Conservation (phyloP, 2,329 filamentous ascomycete species). For the Helicocarpus griseus region DNA sequence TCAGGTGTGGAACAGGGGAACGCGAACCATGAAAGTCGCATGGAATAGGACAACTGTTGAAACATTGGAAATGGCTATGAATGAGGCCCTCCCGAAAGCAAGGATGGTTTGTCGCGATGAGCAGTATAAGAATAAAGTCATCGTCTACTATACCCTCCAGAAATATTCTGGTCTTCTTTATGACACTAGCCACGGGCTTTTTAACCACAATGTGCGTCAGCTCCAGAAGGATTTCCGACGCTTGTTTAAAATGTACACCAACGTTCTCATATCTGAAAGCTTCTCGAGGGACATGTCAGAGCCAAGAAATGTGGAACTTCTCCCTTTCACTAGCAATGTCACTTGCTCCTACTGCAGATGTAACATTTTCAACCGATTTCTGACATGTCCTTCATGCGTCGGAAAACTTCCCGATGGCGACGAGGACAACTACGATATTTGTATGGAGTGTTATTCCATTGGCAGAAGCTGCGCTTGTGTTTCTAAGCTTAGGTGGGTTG, state of each 20-base stretch:
- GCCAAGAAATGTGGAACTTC: conserved; percentile 61
- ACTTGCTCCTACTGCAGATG: conserved; percentile 93
- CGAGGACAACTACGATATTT: conserved; percentile 85
- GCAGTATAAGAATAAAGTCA: conserved; percentile 97
- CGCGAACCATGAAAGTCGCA: conserved; percentile 90
- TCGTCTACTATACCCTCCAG: conserved; percentile 75
- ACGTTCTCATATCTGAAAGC: conserved; percentile 75
- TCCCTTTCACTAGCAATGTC: conserved; percentile 80
- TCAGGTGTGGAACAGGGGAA: conserved; percentile 97
- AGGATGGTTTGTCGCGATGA: conserved; percentile 91
- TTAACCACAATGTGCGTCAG: conserved; percentile 51
- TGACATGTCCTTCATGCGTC: conserved; percentile 82
- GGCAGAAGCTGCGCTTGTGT: conserved; percentile 85
- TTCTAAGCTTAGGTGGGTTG: conserved; percentile 77
- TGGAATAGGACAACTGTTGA: conserved; percentile 96
- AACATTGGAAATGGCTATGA: conserved; percentile 74
- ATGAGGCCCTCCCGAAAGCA: conserved; percentile 79
- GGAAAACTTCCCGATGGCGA: conserved; percentile 57
- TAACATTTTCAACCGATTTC: conserved; percentile 94
- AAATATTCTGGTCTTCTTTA: conserved; percentile 59
- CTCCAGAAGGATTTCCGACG: conserved; percentile 74
- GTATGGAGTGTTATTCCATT: conserved; percentile 98
- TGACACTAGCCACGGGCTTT: conserved; percentile 46
- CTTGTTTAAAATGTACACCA: conserved; percentile 67
- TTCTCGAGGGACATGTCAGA: conserved; percentile 56